Evolutionary conservation across 2,329 filamentous ascomycete genomes (phyloP).

Genomic region (Microsporum ferrugineum): DNA sequence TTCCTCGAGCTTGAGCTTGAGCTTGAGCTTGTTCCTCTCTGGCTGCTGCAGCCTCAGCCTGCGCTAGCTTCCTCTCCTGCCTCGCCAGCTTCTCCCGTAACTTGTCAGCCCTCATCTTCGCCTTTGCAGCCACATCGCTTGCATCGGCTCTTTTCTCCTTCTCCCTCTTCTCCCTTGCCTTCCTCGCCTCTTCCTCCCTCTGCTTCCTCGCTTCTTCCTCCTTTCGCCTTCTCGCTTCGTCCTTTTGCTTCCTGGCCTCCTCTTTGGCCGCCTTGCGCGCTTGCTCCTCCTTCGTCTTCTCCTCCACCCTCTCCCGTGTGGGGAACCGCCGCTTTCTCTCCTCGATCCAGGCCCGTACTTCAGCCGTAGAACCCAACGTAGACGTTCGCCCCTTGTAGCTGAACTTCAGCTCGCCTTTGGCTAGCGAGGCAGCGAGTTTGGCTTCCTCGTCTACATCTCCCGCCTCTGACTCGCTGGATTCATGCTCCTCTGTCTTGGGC

Average conservation of each 20-base stretch:
- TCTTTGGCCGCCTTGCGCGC: conserved; percentile 51
- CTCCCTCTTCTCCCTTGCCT: conserved; percentile 16
- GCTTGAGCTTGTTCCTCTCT: not conserved
- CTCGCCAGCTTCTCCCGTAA: conserved; percentile 46
- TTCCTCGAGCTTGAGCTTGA: not conserved
- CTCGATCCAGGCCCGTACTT: conserved; percentile 67
- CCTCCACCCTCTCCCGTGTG: conserved; percentile 55
- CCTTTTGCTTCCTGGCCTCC: conserved; percentile 45
- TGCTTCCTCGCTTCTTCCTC: conserved; percentile 27
- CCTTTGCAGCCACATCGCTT: conserved; percentile 26
- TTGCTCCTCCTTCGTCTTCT: conserved; percentile 29
- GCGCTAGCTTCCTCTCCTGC: conserved; percentile 46
- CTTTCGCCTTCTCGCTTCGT: conserved; percentile 22
- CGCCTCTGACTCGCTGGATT: conserved; percentile 36
- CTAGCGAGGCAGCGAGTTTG: conserved; percentile 23
- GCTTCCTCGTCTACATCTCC: conserved; percentile 37
- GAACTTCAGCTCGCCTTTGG: conserved; percentile 34
- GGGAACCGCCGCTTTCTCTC: conserved; percentile 73
- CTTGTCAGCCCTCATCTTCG: conserved; percentile 33
- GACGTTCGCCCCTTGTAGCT: conserved; percentile 47
- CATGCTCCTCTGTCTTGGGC: conserved; percentile 34
- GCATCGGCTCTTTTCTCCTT: conserved; percentile 21
- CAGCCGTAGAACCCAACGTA: conserved; percentile 46
- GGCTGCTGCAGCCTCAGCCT: conserved; percentile 28
- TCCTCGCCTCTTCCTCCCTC: conserved; percentile 23